Evolutionary conservation across 805 yeast species (phyloP).

Genomic region (Candida khao-thaluensis): DNA sequence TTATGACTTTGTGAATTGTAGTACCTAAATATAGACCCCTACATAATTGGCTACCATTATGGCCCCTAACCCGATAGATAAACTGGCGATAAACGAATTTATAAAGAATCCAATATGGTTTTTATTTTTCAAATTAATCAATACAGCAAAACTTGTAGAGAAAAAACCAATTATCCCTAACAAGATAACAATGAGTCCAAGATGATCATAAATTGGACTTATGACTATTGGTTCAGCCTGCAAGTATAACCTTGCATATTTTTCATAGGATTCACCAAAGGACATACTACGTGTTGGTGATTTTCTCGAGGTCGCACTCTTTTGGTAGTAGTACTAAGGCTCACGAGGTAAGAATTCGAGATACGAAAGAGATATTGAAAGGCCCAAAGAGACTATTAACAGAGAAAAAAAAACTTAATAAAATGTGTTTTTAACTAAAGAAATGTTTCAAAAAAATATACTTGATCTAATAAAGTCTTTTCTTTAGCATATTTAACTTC

Average conservation of each 20-base stretch:
- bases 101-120: slow-evolving; percentile 24
- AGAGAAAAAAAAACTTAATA: no score
- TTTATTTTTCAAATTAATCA: slow-evolving; percentile 28
- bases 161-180: slow-evolving; percentile 28
- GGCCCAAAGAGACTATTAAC: no score
- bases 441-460: slow-evolving; percentile 10
- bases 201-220: slow-evolving; percentile 16
- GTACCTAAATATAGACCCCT: slow-evolving; percentile 46
- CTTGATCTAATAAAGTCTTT: slow-evolving; percentile 53
- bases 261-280: slow-evolving; percentile 29
- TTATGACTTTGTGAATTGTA: no score
- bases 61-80: slow-evolving; percentile 37
- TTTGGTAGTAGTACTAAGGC: no score
- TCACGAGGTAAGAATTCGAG: no score
- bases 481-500: slow-evolving; percentile 60
- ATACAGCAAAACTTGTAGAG: slow-evolving; percentile 28
- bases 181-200: slow-evolving; percentile 19
- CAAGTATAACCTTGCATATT: slow-evolving; percentile 20
- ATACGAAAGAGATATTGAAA: no score
- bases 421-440: slow-evolving; percentile 1
- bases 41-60: slow-evolving; percentile 40
- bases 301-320: slow-evolving; percentile 3
- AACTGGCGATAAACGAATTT: slow-evolving; percentile 35
- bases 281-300: slow-evolving; percentile 12
- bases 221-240: slow-evolving; percentile 25